These are phyloP conservation scores for Carex cristatella DNA, from an alignment of 176 grass and related monocot genomes.

Conservation along the genomic window DNA sequence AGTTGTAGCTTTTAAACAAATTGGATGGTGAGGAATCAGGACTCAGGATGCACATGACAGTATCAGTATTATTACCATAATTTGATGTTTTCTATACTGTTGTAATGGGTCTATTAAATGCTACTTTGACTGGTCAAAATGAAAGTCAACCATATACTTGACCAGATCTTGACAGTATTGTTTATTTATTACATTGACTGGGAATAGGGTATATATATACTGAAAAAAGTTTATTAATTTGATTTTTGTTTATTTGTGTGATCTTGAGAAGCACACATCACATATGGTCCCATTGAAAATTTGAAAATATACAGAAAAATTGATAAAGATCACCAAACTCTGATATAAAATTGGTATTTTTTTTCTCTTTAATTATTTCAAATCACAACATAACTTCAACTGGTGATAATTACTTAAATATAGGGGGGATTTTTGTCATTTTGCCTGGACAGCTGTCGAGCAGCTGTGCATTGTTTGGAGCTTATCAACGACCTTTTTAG, in stretches of 20 bases:
- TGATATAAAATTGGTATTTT: neutral
- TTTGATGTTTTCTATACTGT: neutral
- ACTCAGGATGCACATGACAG: neutral
- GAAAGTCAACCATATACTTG: neutral
- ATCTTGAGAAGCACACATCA: neutral
- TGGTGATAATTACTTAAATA: neutral
- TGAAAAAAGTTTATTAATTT: neutral
- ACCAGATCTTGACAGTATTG: neutral
- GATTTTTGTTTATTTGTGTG: neutral
- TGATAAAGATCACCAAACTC: neutral
- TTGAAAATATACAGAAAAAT: neutral
- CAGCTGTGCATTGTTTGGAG: neutral
- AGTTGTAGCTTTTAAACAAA: neutral
- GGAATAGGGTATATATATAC: neutral
- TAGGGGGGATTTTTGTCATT: neutral
- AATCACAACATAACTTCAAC: neutral
- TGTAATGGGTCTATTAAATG: neutral
- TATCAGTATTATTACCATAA: neutral
- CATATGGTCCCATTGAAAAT: neutral
- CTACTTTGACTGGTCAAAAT: neutral
- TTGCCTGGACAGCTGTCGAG: slow-evolving; percentile 2
- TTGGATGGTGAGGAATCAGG: neutral
- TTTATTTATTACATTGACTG: neutral
- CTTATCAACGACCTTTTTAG: neutral
- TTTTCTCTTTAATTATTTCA: neutral